Base-by-base conservation (phyloP, 371 early-diverging fungal species). In the Mortierella sp. region DNA sequence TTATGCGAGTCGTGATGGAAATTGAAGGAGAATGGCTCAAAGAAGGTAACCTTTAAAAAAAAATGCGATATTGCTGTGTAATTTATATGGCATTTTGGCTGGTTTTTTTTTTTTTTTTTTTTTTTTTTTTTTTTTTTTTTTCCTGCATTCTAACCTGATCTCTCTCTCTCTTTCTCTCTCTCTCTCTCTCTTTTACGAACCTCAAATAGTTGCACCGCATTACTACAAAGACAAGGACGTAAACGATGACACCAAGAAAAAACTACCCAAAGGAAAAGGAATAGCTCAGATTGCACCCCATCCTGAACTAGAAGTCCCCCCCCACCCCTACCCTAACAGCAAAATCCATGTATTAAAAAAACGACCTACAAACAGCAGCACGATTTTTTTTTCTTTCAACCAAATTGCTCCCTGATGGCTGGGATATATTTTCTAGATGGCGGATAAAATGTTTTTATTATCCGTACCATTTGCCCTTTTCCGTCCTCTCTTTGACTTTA, bases 1-100 rank as follows among this genome's bases (percentile, higher is more conserved):
- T 94, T 75, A 97, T 98, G 96, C 86, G 98, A 25, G 94, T 96
- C 74, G 94, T 95, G 16, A 91, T 95, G 84, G 97, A 97, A 76
- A 97, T 99, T 61, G 89, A 96, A 48, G 88, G 94, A 21, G 88
- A 92, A 53, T 99, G 99, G 98, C 86, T 98, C 28, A 72, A 93
- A 47, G 98, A 99, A 86, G 88, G 91, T 90, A 64, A 60, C 37
- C 9, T 9, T 37, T 37, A 5, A 57, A 21, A 23, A 52, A 19
- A n/a, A 46, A 23, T n/a, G 26, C 2, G 4, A 18, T 25, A 19
- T 14, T 60, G 7, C 28, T 18, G 28, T 23, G n/a, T 18, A n/a
- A 60, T 60, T 37, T 16, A 16, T 37, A 30, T 43, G 21, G 23
- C 7, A 2, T 44, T 4, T 44, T 30, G 16, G 5, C 60, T 30